phyloP scores from a whole-genome alignment of 2,329 filamentous ascomycete species.

The Fusarium sp. region DNA sequence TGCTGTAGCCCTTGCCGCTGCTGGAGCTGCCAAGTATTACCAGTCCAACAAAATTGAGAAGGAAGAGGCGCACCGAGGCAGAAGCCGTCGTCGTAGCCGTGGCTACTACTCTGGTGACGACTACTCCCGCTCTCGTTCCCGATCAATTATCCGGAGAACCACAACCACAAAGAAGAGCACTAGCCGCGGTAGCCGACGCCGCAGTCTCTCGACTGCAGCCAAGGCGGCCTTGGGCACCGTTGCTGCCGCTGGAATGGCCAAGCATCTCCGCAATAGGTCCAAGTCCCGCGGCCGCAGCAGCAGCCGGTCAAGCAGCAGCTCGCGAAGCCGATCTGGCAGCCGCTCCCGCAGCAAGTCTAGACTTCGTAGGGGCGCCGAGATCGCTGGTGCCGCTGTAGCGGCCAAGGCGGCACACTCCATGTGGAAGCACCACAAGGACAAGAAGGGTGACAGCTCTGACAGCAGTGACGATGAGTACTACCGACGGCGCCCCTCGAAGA shows the following conservation, averaged over 20 bases:
- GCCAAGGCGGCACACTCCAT: constrained; percentile 71
- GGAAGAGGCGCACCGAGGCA: constrained; percentile 68
- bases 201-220: constrained; percentile 62
- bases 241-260: constrained; percentile 67
- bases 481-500: constrained; percentile 51
- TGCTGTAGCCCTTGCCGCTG: constrained; percentile 71
- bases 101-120: constrained; percentile 55
- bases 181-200: constrained; percentile 52
- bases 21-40: constrained; percentile 74
- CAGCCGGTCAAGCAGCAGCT: constrained; percentile 41
- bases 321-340: constrained; percentile 38
- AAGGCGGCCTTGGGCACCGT: constrained; percentile 70
- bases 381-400: constrained; percentile 69
- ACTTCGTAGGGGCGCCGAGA: constrained; percentile 67
- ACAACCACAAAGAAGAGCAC: constrained; percentile 55
- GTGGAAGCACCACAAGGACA: constrained; percentile 70
- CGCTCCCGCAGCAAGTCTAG: constrained; percentile 59
- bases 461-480: constrained; percentile 53
- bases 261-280: constrained; percentile 68
- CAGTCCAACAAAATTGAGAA: constrained; percentile 70
- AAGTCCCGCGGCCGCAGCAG: constrained; percentile 46
- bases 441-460: constrained; percentile 60
- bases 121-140: constrained; percentile 58
- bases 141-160: constrained; percentile 49
- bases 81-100: constrained; percentile 58